Base-by-base conservation (phyloP, 2,329 filamentous ascomycete species). In the Lecanosticta acicola region DNA sequence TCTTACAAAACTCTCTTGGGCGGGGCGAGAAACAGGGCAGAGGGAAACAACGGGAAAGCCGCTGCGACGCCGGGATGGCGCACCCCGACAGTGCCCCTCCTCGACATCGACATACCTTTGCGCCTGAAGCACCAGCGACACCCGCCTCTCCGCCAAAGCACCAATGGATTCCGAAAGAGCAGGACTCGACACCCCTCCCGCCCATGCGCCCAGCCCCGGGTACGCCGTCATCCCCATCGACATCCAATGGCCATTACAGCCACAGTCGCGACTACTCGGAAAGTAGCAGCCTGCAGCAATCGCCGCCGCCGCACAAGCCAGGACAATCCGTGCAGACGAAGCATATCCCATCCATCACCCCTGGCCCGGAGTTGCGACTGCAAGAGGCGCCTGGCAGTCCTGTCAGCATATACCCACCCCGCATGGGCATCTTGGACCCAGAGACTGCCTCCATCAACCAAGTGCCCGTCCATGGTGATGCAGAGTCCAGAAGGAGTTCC, bases 311-410 rank as follows among this genome's bases (percentile, higher is more conserved):
- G n/a, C n/a, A n/a, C n/a, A 24, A 36, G 36, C 16, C 17, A 7
- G 7, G 5, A 11, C 24, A n/a, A 20, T 39, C 37, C 37, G 26
- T 45, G 38, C 46, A 45, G 43, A 50, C 43, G 16, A 53, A 54
- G 45, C 43, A 42, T 11, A 21, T 50, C 11, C 44, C 24, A 11
- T 5, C 14, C 36, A 21, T 37, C 10, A 34, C 32, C 2, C 45
- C 50, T 41, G 52, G 41, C 10, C 57, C 58, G 18, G 55, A 60
- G 24, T 49, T 64, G 34, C 57, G 61, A 14, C 51, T 66, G 40
- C 60, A 64, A 36, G 57, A 59, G 24, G 55, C 63, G 11, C 62
- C 63, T 4, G 49, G 59, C 11, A 65, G 60, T 43, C 62, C 62
- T 1, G 60, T 64, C 24, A 64, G 48, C 46, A 64, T 65, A 48